Evolutionary conservation across 2,329 filamentous ascomycete species (phyloP).

Genomic region (Arthroderma sp.): DNA sequence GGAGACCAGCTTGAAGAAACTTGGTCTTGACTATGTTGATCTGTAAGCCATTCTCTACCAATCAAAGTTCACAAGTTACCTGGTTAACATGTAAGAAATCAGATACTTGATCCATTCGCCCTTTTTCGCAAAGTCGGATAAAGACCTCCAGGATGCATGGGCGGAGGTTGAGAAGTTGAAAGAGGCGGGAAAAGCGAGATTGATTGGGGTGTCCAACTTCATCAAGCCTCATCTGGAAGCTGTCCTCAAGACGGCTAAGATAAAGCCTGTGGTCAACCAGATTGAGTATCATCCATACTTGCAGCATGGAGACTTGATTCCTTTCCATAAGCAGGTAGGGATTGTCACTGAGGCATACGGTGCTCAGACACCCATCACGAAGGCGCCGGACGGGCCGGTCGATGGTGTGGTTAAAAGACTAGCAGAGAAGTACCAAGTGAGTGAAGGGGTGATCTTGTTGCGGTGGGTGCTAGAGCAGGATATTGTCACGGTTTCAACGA

Average conservation of each 20-base stretch:
- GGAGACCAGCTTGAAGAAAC: conserved; percentile 43
- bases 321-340: conserved; percentile 27
- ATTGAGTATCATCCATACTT: conserved; percentile 36
- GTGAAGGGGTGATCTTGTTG: conserved; percentile 42
- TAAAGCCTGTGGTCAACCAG: conserved; percentile 30
- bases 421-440: conserved; percentile 49
- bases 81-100: not conserved
- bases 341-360: conserved; percentile 31
- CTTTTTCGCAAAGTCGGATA: conserved; percentile 42
- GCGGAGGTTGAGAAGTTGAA: conserved; percentile 46
- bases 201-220: conserved; percentile 53
- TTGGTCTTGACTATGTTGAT: conserved; percentile 49
- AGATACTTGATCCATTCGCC: conserved; percentile 51
- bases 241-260: conserved; percentile 32
- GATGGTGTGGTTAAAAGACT: conserved; percentile 39
- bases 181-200: conserved; percentile 42
- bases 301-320: conserved; percentile 30
- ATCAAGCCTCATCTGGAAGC: conserved; percentile 41
- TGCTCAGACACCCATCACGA: conserved; percentile 38
- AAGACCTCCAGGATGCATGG: conserved; percentile 46
- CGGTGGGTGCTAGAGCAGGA: conserved; percentile 51
- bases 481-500: conserved; percentile 46
- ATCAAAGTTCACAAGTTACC: not conserved
- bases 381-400: conserved; percentile 42
- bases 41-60: conserved; percentile 31